Base-by-base conservation (phyloP, 306 rosid species). In the Cotoneaster glaucophyllus region DNA sequence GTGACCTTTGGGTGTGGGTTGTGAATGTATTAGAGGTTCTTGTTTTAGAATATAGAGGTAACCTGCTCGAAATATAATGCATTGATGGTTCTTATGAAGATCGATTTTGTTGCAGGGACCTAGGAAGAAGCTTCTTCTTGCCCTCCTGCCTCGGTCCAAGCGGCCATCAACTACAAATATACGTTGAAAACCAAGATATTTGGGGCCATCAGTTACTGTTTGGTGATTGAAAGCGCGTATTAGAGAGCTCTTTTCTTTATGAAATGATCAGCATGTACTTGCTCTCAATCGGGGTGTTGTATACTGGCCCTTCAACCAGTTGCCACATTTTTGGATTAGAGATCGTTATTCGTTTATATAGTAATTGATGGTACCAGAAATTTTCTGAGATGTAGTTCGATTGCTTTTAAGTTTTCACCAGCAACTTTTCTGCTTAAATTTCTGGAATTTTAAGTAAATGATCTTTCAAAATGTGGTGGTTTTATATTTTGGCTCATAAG, bases 101-200 rank as follows among this genome's bases (percentile, higher is more conserved):
- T 24, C 80, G 72, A 48, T 83, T 82, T 77, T 72, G 77, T 85
- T 88, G 79, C 92, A 95, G 98, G 97, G 97, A 43, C 97, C 99
- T 34, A 89, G 99, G 79, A 95, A 95, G 86, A 95, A 95, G 86
- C 85, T 92, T 75, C 80, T 95, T 78, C 97, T 89, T 69, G 90
- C 97, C 32, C 87, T 92, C 53, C 34, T 77, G 74, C 93, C 97
- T 37, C 93, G 90, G 34, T 56, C 81, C 37, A 91, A 87, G 81
- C 85, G 93, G 71, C 93, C 82, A 74, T 86, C 79, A 4, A 12
- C 90, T 80, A 80, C 59, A 50, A 50, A 50, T 39, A 31, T 43
- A 43, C 61, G 59, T 77, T 48, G 66, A 76, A 82, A 75, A 79
- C 84, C 86, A 70, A 65, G 70, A 44, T 73, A 63, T 39, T 64